These are phyloP conservation scores for Lecanicillium sp. DNA, from an alignment of 2,329 filamentous ascomycete species.

Conservation along the genomic window DNA sequence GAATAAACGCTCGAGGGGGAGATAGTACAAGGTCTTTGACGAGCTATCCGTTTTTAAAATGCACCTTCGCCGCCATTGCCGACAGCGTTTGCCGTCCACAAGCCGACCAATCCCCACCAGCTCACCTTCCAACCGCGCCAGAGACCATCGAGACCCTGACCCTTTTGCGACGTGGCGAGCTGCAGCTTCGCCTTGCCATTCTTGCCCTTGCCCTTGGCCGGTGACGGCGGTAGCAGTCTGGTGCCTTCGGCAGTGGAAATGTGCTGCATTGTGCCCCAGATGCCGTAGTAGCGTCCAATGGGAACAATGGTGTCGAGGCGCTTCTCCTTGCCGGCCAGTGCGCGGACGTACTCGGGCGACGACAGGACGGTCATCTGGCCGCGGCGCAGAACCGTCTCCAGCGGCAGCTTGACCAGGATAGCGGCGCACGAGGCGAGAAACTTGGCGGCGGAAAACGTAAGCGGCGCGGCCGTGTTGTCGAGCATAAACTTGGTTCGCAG, in stretches of 20 bases:
- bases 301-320: constrained; percentile 68
- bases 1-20: background rate
- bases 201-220: constrained; percentile 24
- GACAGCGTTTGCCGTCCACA: constrained; percentile 63
- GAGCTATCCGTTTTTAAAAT: constrained; percentile 32
- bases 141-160: constrained; percentile 61
- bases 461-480: constrained; percentile 73
- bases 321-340: constrained; percentile 34
- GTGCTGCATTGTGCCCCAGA: constrained; percentile 84
- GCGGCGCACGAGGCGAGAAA: constrained; percentile 76
- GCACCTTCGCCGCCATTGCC: constrained; percentile 54
- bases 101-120: constrained; percentile 68
- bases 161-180: constrained; percentile 39
- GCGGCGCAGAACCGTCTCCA: constrained; percentile 85
- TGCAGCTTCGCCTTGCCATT: constrained; percentile 24
- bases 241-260: constrained; percentile 79
- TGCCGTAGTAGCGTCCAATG: constrained; percentile 73
- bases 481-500: constrained; percentile 79
- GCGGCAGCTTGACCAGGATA: constrained; percentile 76
- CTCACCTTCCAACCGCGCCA: constrained; percentile 72
- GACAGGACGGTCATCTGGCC: constrained; percentile 72
- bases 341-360: constrained; percentile 41
- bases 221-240: constrained; percentile 26
- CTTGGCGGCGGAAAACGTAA: constrained; percentile 71
- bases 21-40: background rate